Evolutionary conservation across 352 stramenopile genomes (phyloP), one percentile per base, ranked within the genome.

Genomic region (Blastocystis sp.): DNA sequence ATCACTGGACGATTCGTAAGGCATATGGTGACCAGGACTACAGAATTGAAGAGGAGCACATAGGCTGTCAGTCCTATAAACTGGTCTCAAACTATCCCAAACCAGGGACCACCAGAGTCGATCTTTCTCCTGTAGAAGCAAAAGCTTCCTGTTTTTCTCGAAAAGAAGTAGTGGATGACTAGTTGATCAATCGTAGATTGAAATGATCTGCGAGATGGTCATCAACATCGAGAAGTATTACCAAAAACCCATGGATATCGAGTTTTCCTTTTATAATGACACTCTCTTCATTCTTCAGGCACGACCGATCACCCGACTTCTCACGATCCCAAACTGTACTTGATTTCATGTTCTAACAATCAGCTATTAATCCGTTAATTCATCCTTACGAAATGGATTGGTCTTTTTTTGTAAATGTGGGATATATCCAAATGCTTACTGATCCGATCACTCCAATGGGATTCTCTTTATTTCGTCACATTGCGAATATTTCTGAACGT

Each of bases 211-310:
- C 4, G 11, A 56, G 13, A 30, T 16, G 20, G 37, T n/a, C 4
- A 47, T 79, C 3, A 50, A 79, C 11, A 79, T 89, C 30, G 78
- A 89, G 50, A 89, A 89, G 66, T 89, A 89, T 43, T 89, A 89
- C 26, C 63, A 79, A 24, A 76, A 55, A 65, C 78, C 78, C 13
- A 89, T 89, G 78, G 78, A 89, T 34, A 76, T 89, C 8, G 78
- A 89, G 24, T 89, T 89, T 43, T 62, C 41, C 50, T 53, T 89
- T 41, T 89, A 59, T 43, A 11, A 56, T 24, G 50, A 55, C 4
- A 45, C 9, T 26, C 53, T 89, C 13, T 89, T 62, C 64, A 45
- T 89, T 30, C 43, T 89, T 24, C 78, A 89, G 24, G 78, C 78
- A 16, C 37, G 78, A 18, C 78, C 78, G 8, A 89, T 89, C 37